Percentiles rank a stretch among this genome's conserved stretches.
phyloP scores from a whole-genome alignment of 805 yeast species.

The Myxozyma mucilagina region DNA sequence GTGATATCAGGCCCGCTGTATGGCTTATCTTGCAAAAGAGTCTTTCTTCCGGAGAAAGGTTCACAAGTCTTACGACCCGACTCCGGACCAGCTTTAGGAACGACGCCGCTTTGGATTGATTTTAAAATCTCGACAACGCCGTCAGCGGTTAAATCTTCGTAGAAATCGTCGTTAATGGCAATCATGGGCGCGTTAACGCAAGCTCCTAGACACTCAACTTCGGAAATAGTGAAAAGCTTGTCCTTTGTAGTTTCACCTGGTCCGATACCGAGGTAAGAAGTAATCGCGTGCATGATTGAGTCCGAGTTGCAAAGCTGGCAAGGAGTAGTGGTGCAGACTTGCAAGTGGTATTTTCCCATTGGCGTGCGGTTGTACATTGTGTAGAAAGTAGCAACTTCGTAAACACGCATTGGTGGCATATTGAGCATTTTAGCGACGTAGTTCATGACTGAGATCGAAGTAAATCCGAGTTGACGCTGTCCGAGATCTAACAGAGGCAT shows the following conservation, averaged over 20 bases:
- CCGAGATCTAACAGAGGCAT: constrained; percentile 87
- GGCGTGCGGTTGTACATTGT: constrained; percentile 88
- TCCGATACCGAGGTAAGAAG: constrained; percentile 58
- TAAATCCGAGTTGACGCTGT: constrained; percentile 83
- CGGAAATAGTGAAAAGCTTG: constrained; percentile 75
- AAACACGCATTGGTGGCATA: constrained; percentile 93
- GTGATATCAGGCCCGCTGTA: constrained; percentile 68
- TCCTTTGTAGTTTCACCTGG: constrained; percentile 80
- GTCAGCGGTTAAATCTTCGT: constrained; percentile 76
- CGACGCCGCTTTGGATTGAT: constrained; percentile 63
- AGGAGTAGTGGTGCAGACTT: constrained; percentile 87
- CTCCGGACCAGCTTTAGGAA: constrained; percentile 67
- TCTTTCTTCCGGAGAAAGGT: constrained; percentile 70
- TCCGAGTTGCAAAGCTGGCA: constrained; percentile 85
- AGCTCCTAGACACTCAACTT: constrained; percentile 89
- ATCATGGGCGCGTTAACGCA: constrained; percentile 91
- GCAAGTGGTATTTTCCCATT: constrained; percentile 80
- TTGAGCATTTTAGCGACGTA: constrained; percentile 80
- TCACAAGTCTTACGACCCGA: constrained; percentile 64
- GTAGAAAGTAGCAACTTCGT: constrained; percentile 85
- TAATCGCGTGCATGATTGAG: constrained; percentile 69
- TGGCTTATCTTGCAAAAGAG: constrained; percentile 61
- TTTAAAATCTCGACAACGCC: constrained; percentile 61
- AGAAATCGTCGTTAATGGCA: constrained; percentile 78
- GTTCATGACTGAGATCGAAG: constrained; percentile 85